These are phyloP conservation scores for Theobroma grandiflorum DNA, from an alignment of 441 rosid genomes.

Conservation along the genomic window DNA sequence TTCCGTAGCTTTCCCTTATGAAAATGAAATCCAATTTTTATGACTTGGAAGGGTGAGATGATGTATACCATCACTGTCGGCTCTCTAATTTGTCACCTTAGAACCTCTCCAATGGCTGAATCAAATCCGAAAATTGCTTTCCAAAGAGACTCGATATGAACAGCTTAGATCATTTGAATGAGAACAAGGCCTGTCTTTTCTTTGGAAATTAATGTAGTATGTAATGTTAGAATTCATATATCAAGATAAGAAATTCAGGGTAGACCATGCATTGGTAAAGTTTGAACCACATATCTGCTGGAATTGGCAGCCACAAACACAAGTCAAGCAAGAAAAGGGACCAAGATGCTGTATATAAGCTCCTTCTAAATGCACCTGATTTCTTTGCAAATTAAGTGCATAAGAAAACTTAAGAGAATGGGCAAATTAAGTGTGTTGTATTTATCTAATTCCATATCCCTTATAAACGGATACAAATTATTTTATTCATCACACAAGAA, in stretches of 20 bases:
- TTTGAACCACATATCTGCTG: background rate
- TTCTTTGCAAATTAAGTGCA: no score
- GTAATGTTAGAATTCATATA: background rate
- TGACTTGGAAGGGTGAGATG: background rate
- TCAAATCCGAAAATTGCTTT: background rate
- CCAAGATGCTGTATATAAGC: no score
- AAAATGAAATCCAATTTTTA: constrained; percentile 17
- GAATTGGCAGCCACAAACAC: background rate
- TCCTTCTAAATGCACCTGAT: no score
- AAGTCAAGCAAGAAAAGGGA: no score
- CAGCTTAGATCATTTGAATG: background rate
- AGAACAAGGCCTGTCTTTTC: background rate
- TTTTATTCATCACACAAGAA: background rate
- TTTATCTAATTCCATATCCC: no score
- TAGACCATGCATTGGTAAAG: background rate
- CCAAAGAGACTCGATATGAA: background rate
- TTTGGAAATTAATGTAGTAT: background rate
- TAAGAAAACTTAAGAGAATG: no score
- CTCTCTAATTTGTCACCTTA: background rate
- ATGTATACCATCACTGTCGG: background rate
- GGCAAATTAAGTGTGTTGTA: no score
- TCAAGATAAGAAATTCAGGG: background rate
- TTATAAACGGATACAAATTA: background rate
- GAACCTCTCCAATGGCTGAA: background rate
- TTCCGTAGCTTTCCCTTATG: constrained; percentile 31